Evolutionary conservation across 2,329 filamentous ascomycete genomes (phyloP).

Genomic region (Periconia digitata): DNA sequence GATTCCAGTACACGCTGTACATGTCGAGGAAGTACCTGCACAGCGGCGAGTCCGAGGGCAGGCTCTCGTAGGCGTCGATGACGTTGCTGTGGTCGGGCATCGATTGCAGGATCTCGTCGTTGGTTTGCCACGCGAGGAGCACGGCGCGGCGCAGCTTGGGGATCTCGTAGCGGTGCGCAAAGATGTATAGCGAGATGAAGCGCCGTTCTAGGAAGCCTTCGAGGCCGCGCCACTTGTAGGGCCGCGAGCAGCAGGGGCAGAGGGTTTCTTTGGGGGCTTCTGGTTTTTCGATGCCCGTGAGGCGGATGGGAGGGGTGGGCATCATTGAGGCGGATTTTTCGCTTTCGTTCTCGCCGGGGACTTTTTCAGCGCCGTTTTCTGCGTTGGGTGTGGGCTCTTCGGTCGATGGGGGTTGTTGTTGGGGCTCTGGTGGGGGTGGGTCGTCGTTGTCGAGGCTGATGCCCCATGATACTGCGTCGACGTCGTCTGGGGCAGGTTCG

Average conservation of each 20-base stretch:
- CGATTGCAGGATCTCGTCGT: conserved; percentile 39
- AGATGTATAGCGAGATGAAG: conserved; percentile 39
- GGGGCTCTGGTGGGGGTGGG: conserved; percentile 14
- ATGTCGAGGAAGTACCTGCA: conserved; percentile 41
- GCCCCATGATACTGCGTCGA: conserved; percentile 38
- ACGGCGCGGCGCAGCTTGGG: conserved; percentile 35
- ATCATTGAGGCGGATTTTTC: conserved; percentile 18
- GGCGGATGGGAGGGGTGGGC: conserved; percentile 24
- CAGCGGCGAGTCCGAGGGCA: conserved; percentile 32
- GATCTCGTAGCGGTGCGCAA: conserved; percentile 36
- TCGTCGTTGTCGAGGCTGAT: conserved; percentile 37
- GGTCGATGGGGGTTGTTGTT: conserved; percentile 9
- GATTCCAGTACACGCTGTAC: conserved; percentile 41
- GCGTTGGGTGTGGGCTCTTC: conserved; percentile 4
- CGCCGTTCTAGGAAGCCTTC: conserved; percentile 41
- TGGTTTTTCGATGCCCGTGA: conserved; percentile 33
- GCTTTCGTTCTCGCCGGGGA: conserved; percentile 31
- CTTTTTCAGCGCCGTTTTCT: conserved; percentile 28
- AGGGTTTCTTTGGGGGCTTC: conserved; percentile 39
- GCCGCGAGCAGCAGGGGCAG: conserved; percentile 38
- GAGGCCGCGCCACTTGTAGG: conserved; percentile 40
- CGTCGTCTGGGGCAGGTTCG: conserved; percentile 27
- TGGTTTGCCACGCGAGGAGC: conserved; percentile 38
- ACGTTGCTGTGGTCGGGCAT: conserved; percentile 43
- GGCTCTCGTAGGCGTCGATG: conserved; percentile 35